Base-by-base conservation (phyloP, 2,329 filamentous ascomycete genomes). In the Kalaharituber pfeilii region DNA sequence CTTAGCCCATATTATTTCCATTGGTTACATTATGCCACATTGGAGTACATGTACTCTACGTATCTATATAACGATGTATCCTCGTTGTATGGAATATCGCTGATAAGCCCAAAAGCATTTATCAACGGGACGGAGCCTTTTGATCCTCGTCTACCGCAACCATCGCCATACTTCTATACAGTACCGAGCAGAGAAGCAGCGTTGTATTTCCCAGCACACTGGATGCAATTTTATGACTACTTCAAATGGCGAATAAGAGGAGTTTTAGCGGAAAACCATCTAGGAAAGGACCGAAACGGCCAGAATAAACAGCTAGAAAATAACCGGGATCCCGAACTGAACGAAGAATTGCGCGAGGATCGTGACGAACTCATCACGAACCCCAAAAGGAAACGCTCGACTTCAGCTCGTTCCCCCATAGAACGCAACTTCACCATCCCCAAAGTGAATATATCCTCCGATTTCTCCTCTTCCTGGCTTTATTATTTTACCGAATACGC, bases 201-300 rank as follows among this genome's bases (percentile, higher is more conserved):
- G 9, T 73, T 98, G 8, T 82, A 89, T 65, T 80, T 91, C 54
- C 87, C 88, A 44, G 78, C 86, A 49, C 87, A 82, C 64, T 98
- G 91, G 91, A 71, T 77, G 11, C 85, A 94, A 62, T 75, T 94
- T 8, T 87, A 95, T 65, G 76, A 79, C 9, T 91, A 93, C 62
- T 75, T 93, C 1, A 77, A 82, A 9, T 74, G 76, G 49, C 72
- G 8, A 60, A 66, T 13, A 64, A 62, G 24, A 60, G 62, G 26
- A 66, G 66, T 57, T 61, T 49, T 54, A 64, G 56, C 51, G 58
- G 50, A 52, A 56, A 50, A 24, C 44, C 59, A 22, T 56, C 60
- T 22, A 58, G 62, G 15, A 42, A 15, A 59, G 63, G 50, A 45
- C 59, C 7, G 45, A 58, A 18, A 51, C 59, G 13, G 42, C 27